Percentiles rank a stretch among this genome's conserved stretches.
Conservation (phyloP, 2,329 filamentous ascomycete species). For the Chaetomiaceae sp. region DNA sequence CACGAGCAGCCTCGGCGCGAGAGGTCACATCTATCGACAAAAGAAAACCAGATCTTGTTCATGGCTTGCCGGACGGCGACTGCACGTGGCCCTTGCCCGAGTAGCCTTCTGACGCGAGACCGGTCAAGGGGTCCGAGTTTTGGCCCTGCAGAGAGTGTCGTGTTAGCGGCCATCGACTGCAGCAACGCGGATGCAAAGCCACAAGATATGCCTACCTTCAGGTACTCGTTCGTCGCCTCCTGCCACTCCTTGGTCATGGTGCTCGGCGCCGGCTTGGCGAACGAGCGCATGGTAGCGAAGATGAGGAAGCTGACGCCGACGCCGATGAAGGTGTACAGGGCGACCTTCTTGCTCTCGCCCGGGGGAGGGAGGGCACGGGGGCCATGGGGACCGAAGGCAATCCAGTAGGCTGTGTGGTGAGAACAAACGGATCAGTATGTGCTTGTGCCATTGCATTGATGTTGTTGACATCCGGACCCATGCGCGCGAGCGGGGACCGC, state of each 20-base stretch:
- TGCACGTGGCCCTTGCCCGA: conserved; percentile 73
- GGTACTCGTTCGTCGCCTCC: conserved; percentile 88
- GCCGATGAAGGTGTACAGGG: conserved; percentile 65
- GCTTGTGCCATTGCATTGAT: not conserved
- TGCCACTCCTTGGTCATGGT: conserved; percentile 98
- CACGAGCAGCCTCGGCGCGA: conserved; percentile 14
- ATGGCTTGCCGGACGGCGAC: conserved; percentile 51
- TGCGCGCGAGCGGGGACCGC: conserved; percentile 1
- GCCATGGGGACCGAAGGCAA: conserved; percentile 94
- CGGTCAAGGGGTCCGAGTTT: conserved; percentile 80
- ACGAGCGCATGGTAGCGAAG: conserved; percentile 66
- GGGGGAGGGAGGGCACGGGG: conserved; percentile 78
- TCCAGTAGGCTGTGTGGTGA: conserved; percentile 79
- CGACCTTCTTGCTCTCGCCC: conserved; percentile 75
- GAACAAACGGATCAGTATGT: conserved; percentile 29
- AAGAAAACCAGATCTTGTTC: conserved; percentile 32
- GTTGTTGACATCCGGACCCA: not conserved
- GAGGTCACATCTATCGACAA: conserved; percentile 33
- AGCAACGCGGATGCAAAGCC: not conserved
- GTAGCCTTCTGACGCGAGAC: conserved; percentile 74
- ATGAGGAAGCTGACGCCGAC: conserved; percentile 60
- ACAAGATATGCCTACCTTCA: conserved; percentile 60
- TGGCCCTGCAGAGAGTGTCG: conserved; percentile 53
- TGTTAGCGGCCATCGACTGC: conserved; percentile 11
- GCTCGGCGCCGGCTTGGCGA: conserved; percentile 65